Evolutionary conservation across 2,329 filamentous ascomycete genomes (phyloP).

Genomic region (Pseudocercospora macadamiae): DNA sequence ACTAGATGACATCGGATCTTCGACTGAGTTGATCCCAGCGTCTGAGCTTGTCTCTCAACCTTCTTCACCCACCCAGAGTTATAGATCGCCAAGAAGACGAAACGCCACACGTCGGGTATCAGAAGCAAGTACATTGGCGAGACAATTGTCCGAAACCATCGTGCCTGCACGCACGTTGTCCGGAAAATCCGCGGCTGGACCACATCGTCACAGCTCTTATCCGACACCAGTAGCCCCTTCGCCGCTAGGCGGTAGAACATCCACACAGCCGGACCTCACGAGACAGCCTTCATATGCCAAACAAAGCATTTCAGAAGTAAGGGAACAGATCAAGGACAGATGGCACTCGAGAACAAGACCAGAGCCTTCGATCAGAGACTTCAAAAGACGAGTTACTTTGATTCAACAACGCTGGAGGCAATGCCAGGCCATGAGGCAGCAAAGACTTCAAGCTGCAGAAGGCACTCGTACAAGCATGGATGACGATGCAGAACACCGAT

Average conservation of each 20-base stretch:
- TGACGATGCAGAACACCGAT: background rate
- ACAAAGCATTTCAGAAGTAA: constrained; percentile 12
- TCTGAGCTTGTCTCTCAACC: constrained; percentile 27
- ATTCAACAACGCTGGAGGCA: constrained; percentile 41
- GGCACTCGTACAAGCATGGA: constrained; percentile 7
- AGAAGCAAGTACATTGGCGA: constrained; percentile 23
- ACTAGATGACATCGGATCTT: constrained; percentile 37
- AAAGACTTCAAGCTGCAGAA: constrained; percentile 20
- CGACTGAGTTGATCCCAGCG: constrained; percentile 29
- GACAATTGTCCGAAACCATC: constrained; percentile 26
- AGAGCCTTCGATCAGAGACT: constrained; percentile 37
- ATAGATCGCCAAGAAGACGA: constrained; percentile 7
- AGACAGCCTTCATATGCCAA: constrained; percentile 9
- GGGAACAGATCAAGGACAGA: constrained; percentile 11
- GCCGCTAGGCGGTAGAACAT: background rate
- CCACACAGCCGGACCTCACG: background rate
- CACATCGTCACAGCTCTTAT: constrained; percentile 14
- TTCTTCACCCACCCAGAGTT: constrained; percentile 18
- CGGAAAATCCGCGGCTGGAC: constrained; percentile 4
- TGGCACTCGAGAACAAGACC: constrained; percentile 10
- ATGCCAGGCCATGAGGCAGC: constrained; percentile 21
- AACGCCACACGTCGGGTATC: constrained; percentile 16
- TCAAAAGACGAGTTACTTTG: constrained; percentile 38
- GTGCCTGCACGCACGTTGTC: constrained; percentile 6
- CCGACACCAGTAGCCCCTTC: constrained; percentile 2